These are phyloP conservation scores for Euphorbia corollata DNA, from an alignment of 441 rosid species.

Conservation along the genomic window DNA sequence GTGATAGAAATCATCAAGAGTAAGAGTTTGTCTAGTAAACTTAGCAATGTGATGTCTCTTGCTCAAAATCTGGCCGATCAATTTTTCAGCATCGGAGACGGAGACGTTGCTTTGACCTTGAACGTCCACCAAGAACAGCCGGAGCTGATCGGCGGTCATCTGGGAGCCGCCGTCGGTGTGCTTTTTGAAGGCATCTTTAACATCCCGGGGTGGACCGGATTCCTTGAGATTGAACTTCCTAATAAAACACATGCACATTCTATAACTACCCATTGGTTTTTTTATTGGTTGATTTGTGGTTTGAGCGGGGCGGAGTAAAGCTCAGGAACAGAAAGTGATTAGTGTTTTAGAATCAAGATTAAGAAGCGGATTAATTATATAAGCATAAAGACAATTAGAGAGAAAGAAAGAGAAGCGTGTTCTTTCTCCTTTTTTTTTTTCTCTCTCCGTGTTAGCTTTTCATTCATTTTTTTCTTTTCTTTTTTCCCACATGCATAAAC, in stretches of 20 bases:
- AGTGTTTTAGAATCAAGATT: background rate
- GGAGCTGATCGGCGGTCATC: conserved; percentile 57
- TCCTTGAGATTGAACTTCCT: conserved; percentile 44
- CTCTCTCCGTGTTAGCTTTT: background rate
- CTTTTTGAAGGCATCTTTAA: conserved; percentile 41
- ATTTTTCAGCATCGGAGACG: conserved; percentile 50
- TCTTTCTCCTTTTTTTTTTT: background rate
- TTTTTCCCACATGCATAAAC: no score
- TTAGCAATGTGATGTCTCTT: conserved; percentile 25
- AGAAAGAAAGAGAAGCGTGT: background rate
- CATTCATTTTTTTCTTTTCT: background rate
- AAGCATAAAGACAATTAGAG: no score
- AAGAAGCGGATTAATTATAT: no score
- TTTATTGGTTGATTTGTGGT: background rate
- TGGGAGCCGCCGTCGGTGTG: conserved; percentile 47
- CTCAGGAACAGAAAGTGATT: no score
- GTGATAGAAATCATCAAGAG: conserved; percentile 63
- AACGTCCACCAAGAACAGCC: conserved; percentile 46
- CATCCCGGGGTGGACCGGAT: conserved; percentile 52
- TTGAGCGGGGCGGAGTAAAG: background rate
- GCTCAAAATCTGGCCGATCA: conserved; percentile 44
- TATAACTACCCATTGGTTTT: conserved; percentile 48
- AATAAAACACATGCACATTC: conserved; percentile 64
- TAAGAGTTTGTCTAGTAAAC: conserved; percentile 44
- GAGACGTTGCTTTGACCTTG: conserved; percentile 43